Conservation (phyloP, 257 asterid genomes). For the Nicotiana noctiflora region DNA sequence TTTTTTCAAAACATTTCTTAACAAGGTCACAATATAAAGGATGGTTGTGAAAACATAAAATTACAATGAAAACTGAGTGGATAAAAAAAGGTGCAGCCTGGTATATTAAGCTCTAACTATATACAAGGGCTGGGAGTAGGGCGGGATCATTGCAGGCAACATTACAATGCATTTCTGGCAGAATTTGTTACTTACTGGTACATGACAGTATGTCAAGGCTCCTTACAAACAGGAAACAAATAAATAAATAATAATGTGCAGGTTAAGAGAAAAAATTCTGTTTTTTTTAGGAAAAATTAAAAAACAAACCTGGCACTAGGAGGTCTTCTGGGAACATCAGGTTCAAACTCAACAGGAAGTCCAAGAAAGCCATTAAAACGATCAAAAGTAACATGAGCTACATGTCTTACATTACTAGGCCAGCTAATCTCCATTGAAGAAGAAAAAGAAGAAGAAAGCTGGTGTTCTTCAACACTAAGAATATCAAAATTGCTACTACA, state of each 20-base stretch:
- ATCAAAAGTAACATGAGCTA: conserved; percentile 60
- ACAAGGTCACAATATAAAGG: no score
- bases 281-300: neutral
- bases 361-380: conserved; percentile 58
- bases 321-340: conserved; percentile 55
- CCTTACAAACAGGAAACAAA: no score
- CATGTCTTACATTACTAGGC: conserved; percentile 57
- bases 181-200: no score
- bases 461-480: conserved; percentile 13
- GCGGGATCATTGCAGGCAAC: no score
- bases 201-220: no score
- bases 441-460: conserved; percentile 18
- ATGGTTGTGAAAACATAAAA: no score
- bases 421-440: conserved; percentile 34
- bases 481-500: conserved; percentile 22
- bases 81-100: neutral
- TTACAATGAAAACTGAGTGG: no score
- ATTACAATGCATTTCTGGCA: no score
- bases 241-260: no score
- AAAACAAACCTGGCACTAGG: conserved; percentile 53
- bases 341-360: conserved; percentile 62
- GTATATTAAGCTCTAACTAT: no score
- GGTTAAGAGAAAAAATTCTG: neutral
- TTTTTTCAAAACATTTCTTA: no score
- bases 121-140: no score